phyloP scores from a whole-genome alignment of 2,329 filamentous ascomycete species.

The Scedosporium apiospermum region DNA sequence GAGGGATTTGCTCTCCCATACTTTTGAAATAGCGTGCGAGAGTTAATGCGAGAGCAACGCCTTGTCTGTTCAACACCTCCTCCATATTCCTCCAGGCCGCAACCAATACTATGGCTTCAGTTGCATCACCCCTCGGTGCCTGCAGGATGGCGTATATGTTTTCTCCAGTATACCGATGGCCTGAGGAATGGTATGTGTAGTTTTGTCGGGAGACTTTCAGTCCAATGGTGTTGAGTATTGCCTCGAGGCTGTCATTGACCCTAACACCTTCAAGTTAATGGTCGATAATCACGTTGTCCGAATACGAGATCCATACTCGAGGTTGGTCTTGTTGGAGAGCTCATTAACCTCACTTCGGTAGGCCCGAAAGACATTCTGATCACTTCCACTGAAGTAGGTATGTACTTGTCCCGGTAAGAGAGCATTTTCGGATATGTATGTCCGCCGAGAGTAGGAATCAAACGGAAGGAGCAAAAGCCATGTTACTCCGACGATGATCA shows the following conservation, averaged over 20 bases:
- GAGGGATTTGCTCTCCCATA: conserved; percentile 19
- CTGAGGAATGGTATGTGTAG: conserved; percentile 75
- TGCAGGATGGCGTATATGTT: conserved; percentile 92
- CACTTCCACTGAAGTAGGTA: conserved; percentile 93
- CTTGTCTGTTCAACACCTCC: conserved; percentile 71
- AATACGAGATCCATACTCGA: conserved; percentile 31
- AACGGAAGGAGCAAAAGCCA: conserved; percentile 89
- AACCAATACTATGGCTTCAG: conserved; percentile 89
- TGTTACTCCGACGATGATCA: conserved; percentile 72
- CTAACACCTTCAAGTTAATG: conserved; percentile 21
- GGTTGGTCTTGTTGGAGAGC: conserved; percentile 43
- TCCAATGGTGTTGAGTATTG: conserved; percentile 67
- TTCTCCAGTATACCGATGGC: conserved; percentile 65
- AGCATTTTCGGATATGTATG: conserved; percentile 97
- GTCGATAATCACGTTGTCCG: not conserved
- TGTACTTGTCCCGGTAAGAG: conserved; percentile 92
- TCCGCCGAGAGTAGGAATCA: conserved; percentile 80
- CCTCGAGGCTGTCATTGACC: conserved; percentile 62
- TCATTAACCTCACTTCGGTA: conserved; percentile 75
- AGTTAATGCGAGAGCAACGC: conserved; percentile 76
- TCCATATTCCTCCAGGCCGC: conserved; percentile 81
- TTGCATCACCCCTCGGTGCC: conserved; percentile 89
- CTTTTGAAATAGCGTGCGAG: conserved; percentile 91
- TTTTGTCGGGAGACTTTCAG: conserved; percentile 83
- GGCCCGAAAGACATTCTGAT: conserved; percentile 87